Percentiles rank a stretch among this genome's conserved stretches.
Conservation (phyloP, 1,139 yeast genomes). For the Yamadazyma membranifaciens region DNA sequence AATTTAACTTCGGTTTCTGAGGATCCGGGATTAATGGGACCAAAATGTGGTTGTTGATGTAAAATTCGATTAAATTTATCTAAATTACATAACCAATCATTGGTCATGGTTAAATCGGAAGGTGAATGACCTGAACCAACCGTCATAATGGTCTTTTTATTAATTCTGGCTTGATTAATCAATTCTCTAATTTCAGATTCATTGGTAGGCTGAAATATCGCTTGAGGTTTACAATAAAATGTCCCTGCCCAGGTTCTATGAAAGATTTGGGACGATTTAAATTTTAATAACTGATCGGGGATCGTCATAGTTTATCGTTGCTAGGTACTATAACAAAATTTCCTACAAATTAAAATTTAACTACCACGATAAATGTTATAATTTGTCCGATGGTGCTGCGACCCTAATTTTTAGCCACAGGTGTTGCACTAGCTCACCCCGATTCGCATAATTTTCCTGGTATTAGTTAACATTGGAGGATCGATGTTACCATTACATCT, state of each 20-base stretch:
- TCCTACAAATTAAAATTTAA: too few relatives aligned
- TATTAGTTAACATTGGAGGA: too few relatives aligned
- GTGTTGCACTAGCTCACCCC: too few relatives aligned
- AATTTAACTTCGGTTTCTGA: slow-evolving; percentile 50
- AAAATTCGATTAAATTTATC: slow-evolving; percentile 67
- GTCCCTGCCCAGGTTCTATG: slow-evolving; percentile 94
- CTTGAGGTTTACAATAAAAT: slow-evolving; percentile 70
- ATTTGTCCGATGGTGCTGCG: too few relatives aligned
- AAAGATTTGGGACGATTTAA: slow-evolving; percentile 35
- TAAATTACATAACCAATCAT: slow-evolving; percentile 84
- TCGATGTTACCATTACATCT: too few relatives aligned
- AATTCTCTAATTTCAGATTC: slow-evolving; percentile 63
- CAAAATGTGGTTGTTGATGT: slow-evolving; percentile 35
- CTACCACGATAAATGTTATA: too few relatives aligned
- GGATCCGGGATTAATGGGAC: slow-evolving; percentile 32
- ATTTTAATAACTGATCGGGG: slow-evolving; percentile 32
- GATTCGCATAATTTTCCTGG: too few relatives aligned
- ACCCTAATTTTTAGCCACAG: too few relatives aligned
- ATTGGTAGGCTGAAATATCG: slow-evolving; percentile 71
- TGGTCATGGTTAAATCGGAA: slow-evolving; percentile 83
- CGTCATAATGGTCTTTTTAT: slow-evolving; percentile 69
- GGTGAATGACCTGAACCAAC: slow-evolving; percentile 98
- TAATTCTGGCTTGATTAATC: slow-evolving; percentile 61
- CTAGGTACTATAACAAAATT: too few relatives aligned
- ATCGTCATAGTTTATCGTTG: slow-evolving; percentile 12